Evolutionary conservation across 192 early-diverging fungal species (phyloP), one percentile per base, ranked within the genome.

Genomic region (Coemansia sp.): DNA sequence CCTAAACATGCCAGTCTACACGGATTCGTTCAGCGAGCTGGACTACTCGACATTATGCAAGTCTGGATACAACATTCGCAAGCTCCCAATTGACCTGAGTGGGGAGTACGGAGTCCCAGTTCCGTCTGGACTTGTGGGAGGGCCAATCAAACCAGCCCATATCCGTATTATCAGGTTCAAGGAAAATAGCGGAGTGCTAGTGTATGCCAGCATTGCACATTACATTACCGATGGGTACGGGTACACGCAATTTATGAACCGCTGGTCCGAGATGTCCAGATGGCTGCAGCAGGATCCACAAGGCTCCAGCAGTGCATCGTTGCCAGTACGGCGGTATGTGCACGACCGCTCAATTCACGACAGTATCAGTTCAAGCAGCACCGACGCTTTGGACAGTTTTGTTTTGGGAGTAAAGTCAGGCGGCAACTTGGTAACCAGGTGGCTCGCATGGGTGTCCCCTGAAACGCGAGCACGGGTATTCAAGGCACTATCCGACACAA

Each of bases 1-100:
- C 37, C 43, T 77, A 7, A 77, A 72, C 50, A 63, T 72, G 63
- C 69, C 70, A 38, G 51, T 61, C 44, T 77, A 68, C 22, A 48
- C 32, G 5, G 75, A 72, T 49, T 61, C 70, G 1, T 1, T 32
- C 32, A 4, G 32, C 2, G 32, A 14, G 50, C 38, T 59, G 57
- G 14, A 38, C 16, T 59, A 17, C 46, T 59, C 57, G 39, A 38
- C 7, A 39, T 59, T n/a, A 59, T 39, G 10, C 57, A 41, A 1
- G 7, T 41, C 12, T 39, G 39, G 57, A 59, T 40, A 19, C 16
- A 5, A 32, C 7, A 16, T 59, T 59, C 39, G 13, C 1, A 7
- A 39, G 38, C 57, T 59, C 16, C 38, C 57, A 4, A 22, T 39
- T 0, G 25, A 7, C 17, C 40, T 59, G 8, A 6, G 39, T 3